Percentiles rank a stretch among this genome's conserved stretches.
Conservation (phyloP, 2,329 filamentous ascomycete species). For the Aspergillus sp. region DNA sequence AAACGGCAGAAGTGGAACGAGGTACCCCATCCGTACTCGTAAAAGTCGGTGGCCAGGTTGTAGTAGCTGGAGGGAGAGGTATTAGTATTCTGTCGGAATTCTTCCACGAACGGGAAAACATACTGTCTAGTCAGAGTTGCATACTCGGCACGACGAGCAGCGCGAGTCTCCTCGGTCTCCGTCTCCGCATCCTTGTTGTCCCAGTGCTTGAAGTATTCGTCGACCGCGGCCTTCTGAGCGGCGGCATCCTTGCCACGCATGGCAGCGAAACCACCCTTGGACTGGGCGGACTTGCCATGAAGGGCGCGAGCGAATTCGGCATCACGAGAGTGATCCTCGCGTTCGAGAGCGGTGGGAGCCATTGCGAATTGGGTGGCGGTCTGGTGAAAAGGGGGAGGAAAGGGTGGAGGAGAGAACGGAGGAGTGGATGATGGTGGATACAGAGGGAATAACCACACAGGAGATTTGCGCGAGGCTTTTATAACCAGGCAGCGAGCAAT, state of each 20-base stretch:
- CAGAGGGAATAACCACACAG: neutral
- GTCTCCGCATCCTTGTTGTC: conserved; percentile 75
- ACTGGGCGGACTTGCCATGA: conserved; percentile 72
- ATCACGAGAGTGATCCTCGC: conserved; percentile 81
- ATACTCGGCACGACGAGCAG: conserved; percentile 82
- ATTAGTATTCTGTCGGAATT: conserved; percentile 1
- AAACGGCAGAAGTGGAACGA: conserved; percentile 98
- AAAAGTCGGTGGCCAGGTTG: conserved; percentile 92
- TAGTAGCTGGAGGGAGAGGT: conserved; percentile 66
- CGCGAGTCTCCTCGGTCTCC: conserved; percentile 80
- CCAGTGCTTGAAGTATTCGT: conserved; percentile 97
- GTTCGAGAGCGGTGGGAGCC: conserved; percentile 65
- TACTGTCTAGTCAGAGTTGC: conserved; percentile 91
- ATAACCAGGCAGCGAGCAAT: neutral
- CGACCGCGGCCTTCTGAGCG: conserved; percentile 77
- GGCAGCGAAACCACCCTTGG: conserved; percentile 71
- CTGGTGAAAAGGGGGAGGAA: conserved; percentile 16
- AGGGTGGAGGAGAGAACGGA: conserved; percentile 3
- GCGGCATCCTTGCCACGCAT: conserved; percentile 80
- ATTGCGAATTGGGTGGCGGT: conserved; percentile 36
- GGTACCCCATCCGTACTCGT: conserved; percentile 95
- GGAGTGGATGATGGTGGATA: neutral
- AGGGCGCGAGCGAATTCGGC: conserved; percentile 86
- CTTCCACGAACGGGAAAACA: conserved; percentile 43
- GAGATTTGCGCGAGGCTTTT: neutral